These are phyloP conservation scores for Silene latifolia DNA, from an alignment of 148 eudicot genomes.

Conservation along the genomic window DNA sequence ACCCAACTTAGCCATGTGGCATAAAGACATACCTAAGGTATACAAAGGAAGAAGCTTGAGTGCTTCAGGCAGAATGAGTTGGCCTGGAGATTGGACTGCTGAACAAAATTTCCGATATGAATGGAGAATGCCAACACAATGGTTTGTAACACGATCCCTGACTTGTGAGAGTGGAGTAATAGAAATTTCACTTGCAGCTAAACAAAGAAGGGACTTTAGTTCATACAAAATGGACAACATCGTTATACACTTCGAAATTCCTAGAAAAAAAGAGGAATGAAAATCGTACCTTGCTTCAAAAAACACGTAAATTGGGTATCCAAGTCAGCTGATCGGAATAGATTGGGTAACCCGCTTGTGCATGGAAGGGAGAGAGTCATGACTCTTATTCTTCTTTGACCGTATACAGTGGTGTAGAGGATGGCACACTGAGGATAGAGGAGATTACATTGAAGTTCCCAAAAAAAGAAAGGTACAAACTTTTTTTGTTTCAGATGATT, in stretches of 20 bases:
- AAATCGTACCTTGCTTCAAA: constrained; percentile 73
- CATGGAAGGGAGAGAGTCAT: constrained; percentile 91
- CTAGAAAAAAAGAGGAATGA: background rate
- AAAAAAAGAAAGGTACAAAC: constrained; percentile 2
- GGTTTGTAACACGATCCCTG: constrained; percentile 68
- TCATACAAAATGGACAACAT: background rate
- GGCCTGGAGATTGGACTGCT: constrained; percentile 73
- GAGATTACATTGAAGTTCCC: background rate
- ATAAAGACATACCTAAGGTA: constrained; percentile 62
- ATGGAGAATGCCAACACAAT: constrained; percentile 69
- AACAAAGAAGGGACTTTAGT: constrained; percentile 1
- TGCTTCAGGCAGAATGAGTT: constrained; percentile 93
- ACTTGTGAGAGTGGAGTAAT: constrained; percentile 59
- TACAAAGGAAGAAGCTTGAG: constrained; percentile 87
- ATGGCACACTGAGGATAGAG: constrained; percentile 67
- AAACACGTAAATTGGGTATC: constrained; percentile 92
- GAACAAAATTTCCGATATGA: constrained; percentile 94
- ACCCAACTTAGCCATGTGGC: background rate
- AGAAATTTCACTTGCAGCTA: constrained; percentile 74
- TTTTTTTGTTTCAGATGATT: background rate
- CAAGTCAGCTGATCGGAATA: constrained; percentile 89
- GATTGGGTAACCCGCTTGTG: constrained; percentile 67
- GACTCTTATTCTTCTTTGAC: constrained; percentile 94
- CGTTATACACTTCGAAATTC: too few species aligned
- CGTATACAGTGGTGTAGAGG: constrained; percentile 93